Conservation (phyloP, 2,329 filamentous ascomycete genomes). For the Botrytis sinoallii region DNA sequence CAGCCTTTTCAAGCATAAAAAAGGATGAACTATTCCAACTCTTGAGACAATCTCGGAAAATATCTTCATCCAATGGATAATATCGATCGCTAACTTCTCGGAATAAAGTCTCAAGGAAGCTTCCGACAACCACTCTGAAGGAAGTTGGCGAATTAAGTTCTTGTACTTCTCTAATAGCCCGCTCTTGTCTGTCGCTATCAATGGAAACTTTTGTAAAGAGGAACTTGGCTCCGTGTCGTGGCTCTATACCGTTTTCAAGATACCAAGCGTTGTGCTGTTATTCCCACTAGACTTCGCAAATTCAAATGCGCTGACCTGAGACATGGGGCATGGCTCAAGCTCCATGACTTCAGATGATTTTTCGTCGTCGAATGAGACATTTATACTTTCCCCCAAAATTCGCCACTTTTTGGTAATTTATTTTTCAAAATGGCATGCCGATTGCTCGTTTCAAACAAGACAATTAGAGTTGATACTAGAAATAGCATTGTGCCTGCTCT, state of each 20-base stretch:
- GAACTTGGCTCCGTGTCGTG: slow-evolving; percentile 33
- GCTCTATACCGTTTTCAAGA: slow-evolving; percentile 53
- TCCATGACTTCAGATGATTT: slow-evolving; percentile 23
- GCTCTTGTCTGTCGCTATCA: slow-evolving; percentile 37
- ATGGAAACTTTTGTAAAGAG: slow-evolving; percentile 24
- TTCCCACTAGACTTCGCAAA: slow-evolving; percentile 48
- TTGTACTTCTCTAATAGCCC: slow-evolving; percentile 56
- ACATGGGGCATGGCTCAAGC: slow-evolving; percentile 28
- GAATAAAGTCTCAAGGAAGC: slow-evolving; percentile 53
- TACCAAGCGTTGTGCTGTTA: slow-evolving; percentile 52
- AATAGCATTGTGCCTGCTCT: not conserved
- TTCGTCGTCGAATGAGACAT: slow-evolving; percentile 22
- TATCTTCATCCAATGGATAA: slow-evolving; percentile 50
- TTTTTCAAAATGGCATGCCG: slow-evolving; percentile 54
- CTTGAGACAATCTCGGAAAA: slow-evolving; percentile 50
- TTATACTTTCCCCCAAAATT: slow-evolving; percentile 28
- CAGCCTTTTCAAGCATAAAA: slow-evolving; percentile 45
- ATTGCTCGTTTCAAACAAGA: slow-evolving; percentile 52
- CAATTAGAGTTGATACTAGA: slow-evolving; percentile 47
- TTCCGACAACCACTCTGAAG: slow-evolving; percentile 52
- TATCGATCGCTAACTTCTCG: slow-evolving; percentile 58
- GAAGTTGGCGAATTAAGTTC: slow-evolving; percentile 55
- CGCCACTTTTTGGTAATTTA: slow-evolving; percentile 34
- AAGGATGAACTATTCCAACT: slow-evolving; percentile 56
- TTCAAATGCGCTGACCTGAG: slow-evolving; percentile 43